Percentiles rank a stretch among this genome's conserved stretches.
Conservation (phyloP, 177 flowering plant species). For the Vitis hybrid region DNA sequence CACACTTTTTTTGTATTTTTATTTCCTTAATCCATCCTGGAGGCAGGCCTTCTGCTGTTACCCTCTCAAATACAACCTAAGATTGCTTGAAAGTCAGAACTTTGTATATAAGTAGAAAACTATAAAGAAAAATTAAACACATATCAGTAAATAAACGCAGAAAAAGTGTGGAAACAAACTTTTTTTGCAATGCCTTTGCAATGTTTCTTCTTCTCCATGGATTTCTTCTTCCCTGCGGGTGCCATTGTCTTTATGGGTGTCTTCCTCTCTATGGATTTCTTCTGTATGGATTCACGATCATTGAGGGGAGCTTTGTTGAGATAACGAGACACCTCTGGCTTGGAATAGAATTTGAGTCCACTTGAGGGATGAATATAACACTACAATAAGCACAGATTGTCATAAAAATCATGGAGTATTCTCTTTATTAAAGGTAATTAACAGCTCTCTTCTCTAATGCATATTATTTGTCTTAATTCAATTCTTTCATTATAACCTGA, state of each 20-base stretch:
- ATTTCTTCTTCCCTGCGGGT: conserved; percentile 5
- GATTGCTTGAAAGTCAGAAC: conserved; percentile 18
- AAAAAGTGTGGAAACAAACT: conserved; percentile 8
- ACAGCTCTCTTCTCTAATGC: not conserved
- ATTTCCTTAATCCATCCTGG: conserved; percentile 46
- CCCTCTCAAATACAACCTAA: conserved; percentile 36
- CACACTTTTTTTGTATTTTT: conserved; percentile 18
- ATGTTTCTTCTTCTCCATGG: too few species aligned
- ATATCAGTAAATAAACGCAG: not conserved
- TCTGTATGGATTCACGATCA: conserved; percentile 6
- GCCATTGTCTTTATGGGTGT: not conserved
- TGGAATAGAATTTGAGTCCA: conserved; percentile 29
- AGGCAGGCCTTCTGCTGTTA: conserved; percentile 39
- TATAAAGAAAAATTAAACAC: not conserved
- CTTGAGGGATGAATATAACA: conserved; percentile 31
- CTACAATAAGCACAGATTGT: conserved; percentile 25
- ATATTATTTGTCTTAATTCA: not conserved
- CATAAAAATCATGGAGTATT: conserved; percentile 3
- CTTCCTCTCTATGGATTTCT: conserved; percentile 1
- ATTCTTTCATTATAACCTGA: too few species aligned
- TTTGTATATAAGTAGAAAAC: not conserved
- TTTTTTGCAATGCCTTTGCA: conserved; percentile 3
- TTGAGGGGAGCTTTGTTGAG: conserved; percentile 14
- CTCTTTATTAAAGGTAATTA: not conserved
- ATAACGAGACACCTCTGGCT: conserved; percentile 36